Evolutionary conservation across 2,329 filamentous ascomycete genomes (phyloP).

Genomic region (Cryphonectria radicalis): DNA sequence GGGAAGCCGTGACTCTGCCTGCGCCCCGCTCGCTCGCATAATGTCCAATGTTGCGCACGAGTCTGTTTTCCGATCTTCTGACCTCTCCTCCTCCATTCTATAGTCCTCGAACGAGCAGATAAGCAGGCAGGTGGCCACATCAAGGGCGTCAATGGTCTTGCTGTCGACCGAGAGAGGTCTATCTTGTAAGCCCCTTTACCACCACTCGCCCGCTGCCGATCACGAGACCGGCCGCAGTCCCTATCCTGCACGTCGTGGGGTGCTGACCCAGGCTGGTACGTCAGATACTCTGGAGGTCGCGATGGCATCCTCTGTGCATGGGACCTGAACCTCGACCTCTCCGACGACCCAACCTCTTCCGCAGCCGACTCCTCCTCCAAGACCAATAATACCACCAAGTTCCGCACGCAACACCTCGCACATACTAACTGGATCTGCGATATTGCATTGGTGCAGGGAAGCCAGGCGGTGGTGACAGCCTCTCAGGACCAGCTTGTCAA

Average conservation of each 20-base stretch:
- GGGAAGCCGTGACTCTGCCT: constrained; percentile 32
- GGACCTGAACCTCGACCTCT: constrained; percentile 78
- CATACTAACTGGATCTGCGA: constrained; percentile 98
- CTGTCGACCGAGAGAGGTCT: constrained; percentile 79
- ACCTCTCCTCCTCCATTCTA: constrained; percentile 23
- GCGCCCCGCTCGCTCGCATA: constrained; percentile 32
- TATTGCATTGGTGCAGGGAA: constrained; percentile 78
- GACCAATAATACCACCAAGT: constrained; percentile 55
- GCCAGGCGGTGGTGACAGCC: constrained; percentile 80
- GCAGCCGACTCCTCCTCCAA: constrained; percentile 39
- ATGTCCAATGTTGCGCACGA: constrained; percentile 11
- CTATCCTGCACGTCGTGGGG: background rate
- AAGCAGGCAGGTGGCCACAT: constrained; percentile 77
- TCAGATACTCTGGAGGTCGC: constrained; percentile 90
- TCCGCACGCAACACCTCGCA: constrained; percentile 68
- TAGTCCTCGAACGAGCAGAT: constrained; percentile 64
- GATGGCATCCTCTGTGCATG: constrained; percentile 96
- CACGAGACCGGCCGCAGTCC: background rate
- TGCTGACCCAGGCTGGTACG: constrained; percentile 35
- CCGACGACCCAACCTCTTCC: constrained; percentile 32
- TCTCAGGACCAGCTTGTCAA: constrained; percentile 95
- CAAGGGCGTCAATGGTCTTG: constrained; percentile 92
- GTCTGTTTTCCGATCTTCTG: constrained; percentile 31
- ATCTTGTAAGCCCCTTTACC: constrained; percentile 72
- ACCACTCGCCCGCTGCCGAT: constrained; percentile 21